These are phyloP conservation scores for Rhododendron simsii DNA, from an alignment of 148 eudicot genomes.

Conservation along the genomic window DNA sequence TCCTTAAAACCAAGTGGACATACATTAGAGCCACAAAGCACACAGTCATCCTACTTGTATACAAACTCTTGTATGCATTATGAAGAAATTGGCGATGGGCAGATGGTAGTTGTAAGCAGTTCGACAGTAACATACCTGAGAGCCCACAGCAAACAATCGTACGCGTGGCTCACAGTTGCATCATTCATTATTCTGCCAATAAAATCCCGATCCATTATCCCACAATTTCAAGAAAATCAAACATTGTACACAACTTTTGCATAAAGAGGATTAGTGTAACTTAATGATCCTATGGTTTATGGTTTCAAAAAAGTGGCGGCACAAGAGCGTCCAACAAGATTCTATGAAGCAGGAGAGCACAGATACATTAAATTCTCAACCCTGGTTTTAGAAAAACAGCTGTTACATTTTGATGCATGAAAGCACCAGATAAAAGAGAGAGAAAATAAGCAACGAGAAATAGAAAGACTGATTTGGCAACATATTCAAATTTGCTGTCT, in stretches of 20 bases:
- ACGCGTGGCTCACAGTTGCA: slow-evolving; percentile 65
- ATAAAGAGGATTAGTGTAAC: background rate
- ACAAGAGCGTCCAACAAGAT: background rate
- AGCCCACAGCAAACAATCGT: slow-evolving; percentile 86
- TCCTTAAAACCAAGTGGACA: slow-evolving; percentile 42
- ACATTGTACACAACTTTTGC: background rate
- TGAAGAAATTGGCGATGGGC: background rate
- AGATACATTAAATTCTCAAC: background rate
- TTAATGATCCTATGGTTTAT: background rate
- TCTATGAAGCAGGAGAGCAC: background rate
- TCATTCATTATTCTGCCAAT: slow-evolving; percentile 61
- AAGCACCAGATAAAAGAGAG: background rate
- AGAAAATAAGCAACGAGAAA: background rate
- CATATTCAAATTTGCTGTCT: background rate
- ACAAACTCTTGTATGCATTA: background rate
- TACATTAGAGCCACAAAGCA: slow-evolving; percentile 12
- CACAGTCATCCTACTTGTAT: background rate
- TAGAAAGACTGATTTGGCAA: background rate
- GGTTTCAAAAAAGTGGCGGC: background rate
- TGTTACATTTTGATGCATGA: background rate
- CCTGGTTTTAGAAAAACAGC: background rate
- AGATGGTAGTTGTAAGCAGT: background rate
- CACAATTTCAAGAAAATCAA: slow-evolving; percentile 2
- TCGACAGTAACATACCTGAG: slow-evolving; percentile 51
- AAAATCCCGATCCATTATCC: slow-evolving; percentile 4